A percentile compares a stretch with the other conserved stretches of the same genome.
These are phyloP conservation scores for Aspergillus cavernicola DNA, from an alignment of 495 filamentous ascomycete genomes.

Conservation along the genomic window DNA sequence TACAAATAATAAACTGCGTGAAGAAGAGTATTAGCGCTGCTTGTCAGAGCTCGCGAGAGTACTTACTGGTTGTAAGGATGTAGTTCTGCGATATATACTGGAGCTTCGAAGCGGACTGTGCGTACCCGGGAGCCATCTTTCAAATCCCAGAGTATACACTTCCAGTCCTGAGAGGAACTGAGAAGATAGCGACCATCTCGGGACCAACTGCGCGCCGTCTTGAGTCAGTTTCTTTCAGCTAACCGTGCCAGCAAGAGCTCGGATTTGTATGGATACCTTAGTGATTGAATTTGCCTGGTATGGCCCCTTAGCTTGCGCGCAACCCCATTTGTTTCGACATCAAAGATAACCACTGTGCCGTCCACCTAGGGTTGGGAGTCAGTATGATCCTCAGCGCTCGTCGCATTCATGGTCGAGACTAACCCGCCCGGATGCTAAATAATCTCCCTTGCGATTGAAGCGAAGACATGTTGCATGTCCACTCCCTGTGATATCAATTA, in stretches of 20 bases:
- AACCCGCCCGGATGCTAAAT: conserved; percentile 86
- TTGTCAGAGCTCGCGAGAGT: background rate
- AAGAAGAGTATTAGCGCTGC: conserved; percentile 4
- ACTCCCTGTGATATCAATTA: conserved; percentile 37
- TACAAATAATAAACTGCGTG: conserved; percentile 67
- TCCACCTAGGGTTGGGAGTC: conserved; percentile 53
- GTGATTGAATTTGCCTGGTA: conserved; percentile 80
- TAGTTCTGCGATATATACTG: conserved; percentile 91
- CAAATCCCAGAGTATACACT: conserved; percentile 91
- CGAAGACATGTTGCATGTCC: conserved; percentile 69
- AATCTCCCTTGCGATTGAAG: conserved; percentile 92
- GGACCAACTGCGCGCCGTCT: conserved; percentile 72
- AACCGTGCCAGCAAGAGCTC: background rate
- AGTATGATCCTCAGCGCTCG: conserved; percentile 11
- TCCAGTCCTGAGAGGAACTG: conserved; percentile 92
- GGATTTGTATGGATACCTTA: conserved; percentile 45
- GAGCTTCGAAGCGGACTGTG: conserved; percentile 79
- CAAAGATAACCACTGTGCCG: conserved; percentile 92
- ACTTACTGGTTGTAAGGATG: conserved; percentile 87
- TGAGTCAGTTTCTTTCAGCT: conserved; percentile 13
- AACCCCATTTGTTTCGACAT: conserved; percentile 93
- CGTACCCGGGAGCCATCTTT: conserved; percentile 65
- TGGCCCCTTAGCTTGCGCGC: conserved; percentile 91
- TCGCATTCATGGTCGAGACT: conserved; percentile 18
- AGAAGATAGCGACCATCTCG: conserved; percentile 88